Percentiles rank a stretch among this genome's conserved stretches.
phyloP scores from a whole-genome alignment of 2,329 filamentous ascomycete genomes.

The Ceratocystiopsis sp. region DNA sequence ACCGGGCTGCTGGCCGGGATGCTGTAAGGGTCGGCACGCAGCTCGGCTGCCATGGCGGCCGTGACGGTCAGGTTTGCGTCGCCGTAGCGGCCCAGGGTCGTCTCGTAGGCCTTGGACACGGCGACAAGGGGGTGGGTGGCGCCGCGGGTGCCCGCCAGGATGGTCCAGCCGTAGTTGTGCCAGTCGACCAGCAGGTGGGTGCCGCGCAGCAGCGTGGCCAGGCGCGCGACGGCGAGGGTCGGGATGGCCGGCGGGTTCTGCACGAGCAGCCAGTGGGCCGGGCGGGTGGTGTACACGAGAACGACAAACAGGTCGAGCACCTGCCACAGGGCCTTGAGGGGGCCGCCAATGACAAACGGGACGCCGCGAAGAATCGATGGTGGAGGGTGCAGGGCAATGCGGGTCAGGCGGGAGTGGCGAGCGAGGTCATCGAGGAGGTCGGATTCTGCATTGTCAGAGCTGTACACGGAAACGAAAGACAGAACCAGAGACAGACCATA shows the following conservation, averaged over 20 bases:
- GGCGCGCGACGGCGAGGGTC: slow-evolving; percentile 58
- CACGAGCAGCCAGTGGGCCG: slow-evolving; percentile 61
- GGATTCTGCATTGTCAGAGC: slow-evolving; percentile 39
- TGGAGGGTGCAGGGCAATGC: slow-evolving; percentile 52
- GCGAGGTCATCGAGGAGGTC: slow-evolving; percentile 63
- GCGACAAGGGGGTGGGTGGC: slow-evolving; percentile 55
- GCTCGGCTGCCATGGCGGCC: slow-evolving; percentile 64
- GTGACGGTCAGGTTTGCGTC: slow-evolving; percentile 75
- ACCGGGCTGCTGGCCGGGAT: slow-evolving; percentile 39
- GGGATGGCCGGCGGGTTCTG: slow-evolving; percentile 93
- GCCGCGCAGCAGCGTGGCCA: slow-evolving; percentile 59
- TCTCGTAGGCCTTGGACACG: slow-evolving; percentile 65
- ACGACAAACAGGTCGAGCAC: slow-evolving; percentile 51
- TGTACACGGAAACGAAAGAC: not conserved
- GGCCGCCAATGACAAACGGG: slow-evolving; percentile 62
- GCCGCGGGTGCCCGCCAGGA: slow-evolving; percentile 49
- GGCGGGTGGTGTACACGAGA: slow-evolving; percentile 56
- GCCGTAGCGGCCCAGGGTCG: slow-evolving; percentile 48
- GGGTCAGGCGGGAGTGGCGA: slow-evolving; percentile 48
- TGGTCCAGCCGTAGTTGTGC: slow-evolving; percentile 98
- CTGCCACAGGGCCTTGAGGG: slow-evolving; percentile 77
- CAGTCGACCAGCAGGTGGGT: slow-evolving; percentile 83
- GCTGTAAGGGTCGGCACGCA: slow-evolving; percentile 45
- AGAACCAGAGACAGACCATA: slow-evolving; percentile 35
- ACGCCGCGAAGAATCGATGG: slow-evolving; percentile 50